phyloP scores from a whole-genome alignment of 768 basidiomycete genomes.

The Strobilomyces dryophilus region DNA sequence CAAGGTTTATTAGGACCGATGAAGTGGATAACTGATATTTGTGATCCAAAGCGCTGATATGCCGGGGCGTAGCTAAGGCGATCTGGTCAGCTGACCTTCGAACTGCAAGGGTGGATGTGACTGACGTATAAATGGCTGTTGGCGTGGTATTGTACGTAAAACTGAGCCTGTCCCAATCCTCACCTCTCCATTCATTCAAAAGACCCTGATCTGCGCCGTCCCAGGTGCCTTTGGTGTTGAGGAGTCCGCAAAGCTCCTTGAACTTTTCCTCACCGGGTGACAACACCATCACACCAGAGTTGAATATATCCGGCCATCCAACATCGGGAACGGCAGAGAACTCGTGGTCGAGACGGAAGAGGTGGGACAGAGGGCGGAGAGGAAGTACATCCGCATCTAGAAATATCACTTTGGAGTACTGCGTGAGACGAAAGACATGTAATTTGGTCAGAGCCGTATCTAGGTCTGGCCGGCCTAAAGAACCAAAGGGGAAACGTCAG shows the following conservation, averaged over 20 bases:
- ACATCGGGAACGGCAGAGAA: slow-evolving; percentile 96
- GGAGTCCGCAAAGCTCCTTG: slow-evolving; percentile 60
- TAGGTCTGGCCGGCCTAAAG: slow-evolving; percentile 88
- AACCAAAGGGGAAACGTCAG: slow-evolving; percentile 13
- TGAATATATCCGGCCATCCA: slow-evolving; percentile 99
- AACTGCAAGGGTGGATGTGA: slow-evolving; percentile 24
- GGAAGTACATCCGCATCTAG: slow-evolving; percentile 92
- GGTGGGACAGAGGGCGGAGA: slow-evolving; percentile 82
- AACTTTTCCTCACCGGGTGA: slow-evolving; percentile 83
- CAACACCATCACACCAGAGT: slow-evolving; percentile 91
- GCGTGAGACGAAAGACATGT: slow-evolving; percentile 88
- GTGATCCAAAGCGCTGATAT: slow-evolving; percentile 86
- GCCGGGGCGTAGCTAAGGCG: slow-evolving; percentile 86
- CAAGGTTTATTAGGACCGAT: slow-evolving; percentile 98
- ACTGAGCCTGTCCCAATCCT: slow-evolving; percentile 88
- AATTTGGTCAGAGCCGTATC: slow-evolving; percentile 93
- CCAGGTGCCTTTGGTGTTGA: slow-evolving; percentile 82
- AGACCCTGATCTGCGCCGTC: slow-evolving; percentile 99
- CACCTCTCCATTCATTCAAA: slow-evolving; percentile 90
- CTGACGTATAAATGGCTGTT: slow-evolving; percentile 93
- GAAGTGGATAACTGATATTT: slow-evolving; percentile 87
- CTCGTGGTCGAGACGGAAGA: slow-evolving; percentile 78
- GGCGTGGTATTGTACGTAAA: slow-evolving; percentile 99
- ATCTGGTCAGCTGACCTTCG: slow-evolving; percentile 25
- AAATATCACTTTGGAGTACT: slow-evolving; percentile 83